Conservation (phyloP, 345 rosid genomes). For the Combretum micranthum region DNA sequence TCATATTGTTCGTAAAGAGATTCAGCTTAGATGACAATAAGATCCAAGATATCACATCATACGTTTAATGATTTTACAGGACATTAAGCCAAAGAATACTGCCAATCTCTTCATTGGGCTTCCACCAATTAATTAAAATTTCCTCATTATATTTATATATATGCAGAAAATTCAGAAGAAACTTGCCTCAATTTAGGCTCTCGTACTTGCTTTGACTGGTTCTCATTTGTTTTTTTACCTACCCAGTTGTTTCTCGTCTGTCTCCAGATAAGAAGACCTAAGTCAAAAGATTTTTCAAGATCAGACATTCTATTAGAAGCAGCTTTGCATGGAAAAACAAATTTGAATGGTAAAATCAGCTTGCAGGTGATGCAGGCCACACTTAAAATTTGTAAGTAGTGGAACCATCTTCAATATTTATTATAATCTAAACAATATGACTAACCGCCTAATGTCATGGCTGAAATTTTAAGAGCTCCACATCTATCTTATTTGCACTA, state of each 20-base stretch:
- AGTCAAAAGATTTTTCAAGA: slow-evolving; percentile 8
- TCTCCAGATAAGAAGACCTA: slow-evolving; percentile 82
- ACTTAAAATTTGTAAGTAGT: neutral
- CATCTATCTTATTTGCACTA: neutral
- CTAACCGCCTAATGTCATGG: too few species aligned
- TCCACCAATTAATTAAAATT: neutral
- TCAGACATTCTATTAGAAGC: neutral
- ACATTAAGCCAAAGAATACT: too few species aligned
- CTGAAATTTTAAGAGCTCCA: too few species aligned
- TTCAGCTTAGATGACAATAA: too few species aligned
- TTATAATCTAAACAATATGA: too few species aligned
- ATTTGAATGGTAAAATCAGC: neutral
- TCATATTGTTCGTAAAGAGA: too few species aligned
- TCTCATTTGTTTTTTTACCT: slow-evolving; percentile 42
- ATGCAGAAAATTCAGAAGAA: slow-evolving; percentile 7
- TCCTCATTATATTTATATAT: neutral
- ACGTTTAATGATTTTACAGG: too few species aligned
- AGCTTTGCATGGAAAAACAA: neutral
- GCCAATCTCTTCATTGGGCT: too few species aligned
- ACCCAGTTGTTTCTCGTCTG: slow-evolving; percentile 78
- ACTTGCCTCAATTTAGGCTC: slow-evolving; percentile 64
- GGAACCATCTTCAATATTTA: too few species aligned
- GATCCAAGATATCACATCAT: too few species aligned
- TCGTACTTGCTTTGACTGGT: slow-evolving; percentile 20
- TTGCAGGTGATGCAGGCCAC: neutral